Conservation (phyloP, 192 early-diverging fungal species). For the Glomus cerebriforme region DNA sequence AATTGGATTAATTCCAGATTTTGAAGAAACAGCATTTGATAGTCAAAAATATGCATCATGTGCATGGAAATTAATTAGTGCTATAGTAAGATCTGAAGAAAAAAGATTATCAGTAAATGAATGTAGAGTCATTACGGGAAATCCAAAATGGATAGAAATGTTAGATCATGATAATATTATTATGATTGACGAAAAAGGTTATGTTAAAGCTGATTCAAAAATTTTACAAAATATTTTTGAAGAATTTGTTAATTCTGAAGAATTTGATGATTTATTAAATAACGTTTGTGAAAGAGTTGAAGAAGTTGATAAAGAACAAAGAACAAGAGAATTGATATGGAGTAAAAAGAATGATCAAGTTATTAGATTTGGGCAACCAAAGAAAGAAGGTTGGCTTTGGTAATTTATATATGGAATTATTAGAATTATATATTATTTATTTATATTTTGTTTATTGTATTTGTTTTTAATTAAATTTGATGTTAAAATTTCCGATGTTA, state of each 20-base stretch:
- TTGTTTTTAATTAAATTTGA: no score
- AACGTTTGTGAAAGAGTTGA: conserved; percentile 28
- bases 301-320: conserved; percentile 31
- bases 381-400: conserved; percentile 5
- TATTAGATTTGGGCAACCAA: conserved; percentile 1
- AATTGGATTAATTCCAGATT: conserved; percentile 29
- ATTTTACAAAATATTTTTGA: conserved; percentile 28
- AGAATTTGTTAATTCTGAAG: conserved; percentile 1
- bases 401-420: conserved; percentile 3
- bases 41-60: conserved; percentile 28
- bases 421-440: not conserved
- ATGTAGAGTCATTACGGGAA: conserved; percentile 21
- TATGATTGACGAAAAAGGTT: not conserved
- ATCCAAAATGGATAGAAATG: conserved; percentile 5
- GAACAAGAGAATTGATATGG: conserved; percentile 31
- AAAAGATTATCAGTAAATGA: conserved; percentile 2
- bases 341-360: conserved; percentile 32
- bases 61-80: conserved; percentile 25
- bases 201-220: conserved; percentile 28
- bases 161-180: conserved; percentile 32
- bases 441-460: no score
- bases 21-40: conserved; percentile 31
- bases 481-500: no score
- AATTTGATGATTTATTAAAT: conserved; percentile 14
- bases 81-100: conserved; percentile 7